phyloP scores from a whole-genome alignment of 2,329 filamentous ascomycete genomes.

The Cladophialophora psammophila region DNA sequence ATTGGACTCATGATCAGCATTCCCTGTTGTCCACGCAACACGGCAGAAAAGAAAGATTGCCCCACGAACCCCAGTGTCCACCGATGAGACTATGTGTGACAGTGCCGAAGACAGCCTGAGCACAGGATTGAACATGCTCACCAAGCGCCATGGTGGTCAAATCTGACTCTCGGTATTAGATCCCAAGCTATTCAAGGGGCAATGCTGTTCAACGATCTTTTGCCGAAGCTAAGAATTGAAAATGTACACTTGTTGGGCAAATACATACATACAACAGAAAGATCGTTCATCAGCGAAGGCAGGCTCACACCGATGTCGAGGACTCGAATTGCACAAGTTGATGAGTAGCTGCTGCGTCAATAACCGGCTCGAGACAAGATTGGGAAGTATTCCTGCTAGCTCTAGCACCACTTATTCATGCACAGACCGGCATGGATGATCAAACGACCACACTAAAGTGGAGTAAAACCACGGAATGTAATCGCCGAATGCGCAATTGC shows the following conservation, averaged over 20 bases:
- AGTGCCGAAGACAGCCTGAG: background rate
- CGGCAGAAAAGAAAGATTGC: background rate
- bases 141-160: background rate
- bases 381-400: background rate
- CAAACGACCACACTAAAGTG: background rate
- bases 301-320: background rate
- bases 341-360: background rate
- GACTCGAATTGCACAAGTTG: background rate
- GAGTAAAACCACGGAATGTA: background rate
- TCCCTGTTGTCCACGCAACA: background rate
- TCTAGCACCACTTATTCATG: background rate
- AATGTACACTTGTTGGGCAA: background rate
- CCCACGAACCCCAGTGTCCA: background rate
- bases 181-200: background rate
- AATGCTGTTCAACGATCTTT: background rate
- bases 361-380: background rate
- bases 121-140: background rate
- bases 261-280: background rate
- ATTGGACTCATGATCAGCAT: conserved; percentile 3
- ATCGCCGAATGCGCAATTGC: conserved; percentile 7
- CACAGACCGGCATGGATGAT: background rate
- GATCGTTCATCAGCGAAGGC: background rate
- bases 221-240: background rate
- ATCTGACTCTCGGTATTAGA: background rate
- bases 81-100: background rate